A percentile compares a stretch with the other conserved stretches of the same genome.
These are phyloP conservation scores for Paramecium sexaurelia DNA, from an alignment of 73 alveolate genomes.

Conservation along the genomic window DNA sequence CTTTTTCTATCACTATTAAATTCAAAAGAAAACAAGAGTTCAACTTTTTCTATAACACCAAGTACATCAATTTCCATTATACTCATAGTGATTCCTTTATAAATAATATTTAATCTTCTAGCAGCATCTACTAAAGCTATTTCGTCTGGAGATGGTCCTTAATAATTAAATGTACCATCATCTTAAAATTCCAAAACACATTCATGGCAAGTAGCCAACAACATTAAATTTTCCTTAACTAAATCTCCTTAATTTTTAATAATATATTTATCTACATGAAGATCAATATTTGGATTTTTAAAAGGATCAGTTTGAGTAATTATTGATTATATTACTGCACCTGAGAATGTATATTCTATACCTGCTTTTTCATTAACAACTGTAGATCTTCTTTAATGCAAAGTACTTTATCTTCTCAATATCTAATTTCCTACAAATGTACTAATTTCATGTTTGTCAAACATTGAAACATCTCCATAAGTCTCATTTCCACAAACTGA, in stretches of 20 bases:
- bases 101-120: conserved; percentile 50
- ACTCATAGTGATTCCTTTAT: conserved; percentile 9
- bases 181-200: conserved; percentile 69
- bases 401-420: conserved; percentile 48
- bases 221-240: conserved; percentile 34
- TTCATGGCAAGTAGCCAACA: conserved; percentile 72
- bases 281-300: not conserved
- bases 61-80: conserved; percentile 54
- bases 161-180: conserved; percentile 66
- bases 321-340: not conserved
- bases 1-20: conserved; percentile 95
- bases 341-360: conserved; percentile 45
- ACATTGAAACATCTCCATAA: conserved; percentile 67
- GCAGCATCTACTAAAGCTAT: conserved; percentile 73
- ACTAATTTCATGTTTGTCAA: not conserved
- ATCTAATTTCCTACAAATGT: conserved; percentile 27
- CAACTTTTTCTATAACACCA: conserved; percentile 43
- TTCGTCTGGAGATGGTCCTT: conserved; percentile 78
- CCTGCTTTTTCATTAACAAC: conserved; percentile 65
- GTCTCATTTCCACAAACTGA: conserved; percentile 59
- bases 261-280: not conserved
- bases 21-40: conserved; percentile 81
- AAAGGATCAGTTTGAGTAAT: not conserved
- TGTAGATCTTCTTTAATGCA: conserved; percentile 29
- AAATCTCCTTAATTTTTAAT: conserved; percentile 56